phyloP scores from a whole-genome alignment of 2,329 filamentous ascomycete genomes.

The Aspergillus melleus region DNA sequence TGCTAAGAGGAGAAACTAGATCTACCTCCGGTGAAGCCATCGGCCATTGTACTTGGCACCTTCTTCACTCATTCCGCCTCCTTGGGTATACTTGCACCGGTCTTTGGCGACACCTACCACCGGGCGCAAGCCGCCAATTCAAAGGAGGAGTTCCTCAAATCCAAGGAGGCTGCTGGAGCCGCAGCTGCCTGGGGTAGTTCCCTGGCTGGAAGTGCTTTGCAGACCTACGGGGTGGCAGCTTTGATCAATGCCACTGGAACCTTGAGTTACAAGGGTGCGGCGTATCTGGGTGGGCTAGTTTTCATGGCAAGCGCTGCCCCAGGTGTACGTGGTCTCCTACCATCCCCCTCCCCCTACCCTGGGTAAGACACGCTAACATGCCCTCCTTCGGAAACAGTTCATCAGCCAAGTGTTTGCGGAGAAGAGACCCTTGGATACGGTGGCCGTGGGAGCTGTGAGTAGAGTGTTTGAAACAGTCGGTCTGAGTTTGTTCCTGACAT shows the following conservation, averaged over 20 bases:
- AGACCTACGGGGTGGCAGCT: slow-evolving; percentile 86
- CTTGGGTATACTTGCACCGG: slow-evolving; percentile 78
- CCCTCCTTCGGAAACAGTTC: slow-evolving; percentile 58
- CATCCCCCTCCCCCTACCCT: no score
- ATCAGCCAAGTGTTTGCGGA: slow-evolving; percentile 84
- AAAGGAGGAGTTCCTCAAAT: slow-evolving; percentile 94
- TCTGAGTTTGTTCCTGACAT: slow-evolving; percentile 87
- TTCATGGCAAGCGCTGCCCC: slow-evolving; percentile 90
- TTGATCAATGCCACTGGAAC: slow-evolving; percentile 94
- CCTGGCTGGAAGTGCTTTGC: slow-evolving; percentile 81
- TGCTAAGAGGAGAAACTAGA: slow-evolving; percentile 47
- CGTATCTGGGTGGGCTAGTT: slow-evolving; percentile 86
- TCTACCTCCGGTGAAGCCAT: slow-evolving; percentile 88
- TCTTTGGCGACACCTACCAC: slow-evolving; percentile 95
- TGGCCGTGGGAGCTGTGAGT: slow-evolving; percentile 79
- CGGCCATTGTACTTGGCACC: slow-evolving; percentile 93
- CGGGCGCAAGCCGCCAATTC: slow-evolving; percentile 87
- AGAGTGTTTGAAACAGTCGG: slow-evolving; percentile 92
- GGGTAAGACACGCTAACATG: not conserved
- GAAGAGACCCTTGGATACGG: slow-evolving; percentile 87
- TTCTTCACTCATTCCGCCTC: slow-evolving; percentile 93
- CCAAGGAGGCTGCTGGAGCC: slow-evolving; percentile 85
- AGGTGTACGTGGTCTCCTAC: slow-evolving; percentile 59
- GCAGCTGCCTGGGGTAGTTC: slow-evolving; percentile 89
- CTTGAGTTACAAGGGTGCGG: slow-evolving; percentile 93